These are phyloP conservation scores for Lathyrus sativus DNA, from an alignment of 306 rosid species.

Conservation along the genomic window DNA sequence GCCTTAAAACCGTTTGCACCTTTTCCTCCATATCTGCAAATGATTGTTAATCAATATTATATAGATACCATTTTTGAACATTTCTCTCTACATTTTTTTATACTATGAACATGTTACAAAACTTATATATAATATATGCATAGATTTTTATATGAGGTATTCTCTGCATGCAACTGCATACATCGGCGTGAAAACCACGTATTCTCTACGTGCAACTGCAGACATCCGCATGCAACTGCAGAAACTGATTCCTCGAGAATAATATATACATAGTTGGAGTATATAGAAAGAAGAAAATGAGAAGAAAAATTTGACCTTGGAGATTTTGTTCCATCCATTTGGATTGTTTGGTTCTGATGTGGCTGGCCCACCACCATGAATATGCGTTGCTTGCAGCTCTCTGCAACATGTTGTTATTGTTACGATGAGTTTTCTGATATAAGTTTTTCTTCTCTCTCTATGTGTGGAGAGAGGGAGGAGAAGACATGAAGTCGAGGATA, in stretches of 20 bases:
- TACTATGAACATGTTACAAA: slow-evolving; percentile 6
- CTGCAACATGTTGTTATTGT: slow-evolving; percentile 60
- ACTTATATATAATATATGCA: background rate
- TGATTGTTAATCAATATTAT: no score
- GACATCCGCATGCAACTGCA: no score
- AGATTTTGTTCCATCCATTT: slow-evolving; percentile 98
- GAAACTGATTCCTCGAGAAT: no score
- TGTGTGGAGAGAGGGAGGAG: slow-evolving; percentile 41
- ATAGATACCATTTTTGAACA: no score
- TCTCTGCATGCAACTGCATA: no score
- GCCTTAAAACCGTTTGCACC: slow-evolving; percentile 55
- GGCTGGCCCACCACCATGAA: slow-evolving; percentile 99
- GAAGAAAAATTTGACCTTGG: slow-evolving; percentile 53
- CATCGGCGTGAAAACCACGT: no score
- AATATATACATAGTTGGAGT: background rate
- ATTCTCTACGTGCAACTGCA: no score
- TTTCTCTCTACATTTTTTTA: no score
- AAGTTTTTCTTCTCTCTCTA: slow-evolving; percentile 27
- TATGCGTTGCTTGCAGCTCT: slow-evolving; percentile 99
- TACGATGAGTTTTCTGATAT: background rate
- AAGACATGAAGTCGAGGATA: slow-evolving; percentile 47
- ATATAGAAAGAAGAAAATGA: background rate
- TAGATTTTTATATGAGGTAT: no score
- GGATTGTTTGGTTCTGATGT: slow-evolving; percentile 96
- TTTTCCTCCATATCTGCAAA: slow-evolving; percentile 90